Evolutionary conservation across 148 eudicot genomes (phyloP).

Genomic region (Silene uniflora): DNA sequence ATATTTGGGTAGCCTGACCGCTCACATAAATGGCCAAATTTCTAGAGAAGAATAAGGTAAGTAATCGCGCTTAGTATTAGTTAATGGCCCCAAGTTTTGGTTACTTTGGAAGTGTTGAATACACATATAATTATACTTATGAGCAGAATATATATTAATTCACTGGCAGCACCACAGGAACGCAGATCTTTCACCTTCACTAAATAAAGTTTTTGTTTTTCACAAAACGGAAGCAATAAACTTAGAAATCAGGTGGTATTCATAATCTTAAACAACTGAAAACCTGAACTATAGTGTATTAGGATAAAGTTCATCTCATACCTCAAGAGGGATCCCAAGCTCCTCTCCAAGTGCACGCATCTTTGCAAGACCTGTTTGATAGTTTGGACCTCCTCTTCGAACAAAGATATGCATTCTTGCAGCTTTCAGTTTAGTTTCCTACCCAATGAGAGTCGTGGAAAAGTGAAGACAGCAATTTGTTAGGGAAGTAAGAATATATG

Average conservation of each 20-base stretch:
- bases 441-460: background rate
- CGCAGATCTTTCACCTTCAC: background rate
- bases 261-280: background rate
- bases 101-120: background rate
- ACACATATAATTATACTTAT: background rate
- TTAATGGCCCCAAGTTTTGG: background rate
- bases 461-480: background rate
- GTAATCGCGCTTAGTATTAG: background rate
- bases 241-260: background rate
- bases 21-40: background rate
- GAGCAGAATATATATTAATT: background rate
- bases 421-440: slow-evolving; percentile 79
- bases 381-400: slow-evolving; percentile 87
- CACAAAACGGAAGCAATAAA: no score
- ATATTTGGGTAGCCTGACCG: no score
- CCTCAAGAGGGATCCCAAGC: slow-evolving; percentile 66
- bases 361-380: slow-evolving; percentile 68
- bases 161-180: background rate
- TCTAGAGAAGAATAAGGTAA: background rate
- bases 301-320: slow-evolving; percentile 18
- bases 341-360: slow-evolving; percentile 80
- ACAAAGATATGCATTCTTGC: slow-evolving; percentile 74
- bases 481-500: background rate
- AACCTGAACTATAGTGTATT: background rate
- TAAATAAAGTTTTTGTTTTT: background rate